Evolutionary conservation across 2,329 filamentous ascomycete species (phyloP), one percentile per base, ranked within the genome.

Genomic region (Xylariaceae sp.): DNA sequence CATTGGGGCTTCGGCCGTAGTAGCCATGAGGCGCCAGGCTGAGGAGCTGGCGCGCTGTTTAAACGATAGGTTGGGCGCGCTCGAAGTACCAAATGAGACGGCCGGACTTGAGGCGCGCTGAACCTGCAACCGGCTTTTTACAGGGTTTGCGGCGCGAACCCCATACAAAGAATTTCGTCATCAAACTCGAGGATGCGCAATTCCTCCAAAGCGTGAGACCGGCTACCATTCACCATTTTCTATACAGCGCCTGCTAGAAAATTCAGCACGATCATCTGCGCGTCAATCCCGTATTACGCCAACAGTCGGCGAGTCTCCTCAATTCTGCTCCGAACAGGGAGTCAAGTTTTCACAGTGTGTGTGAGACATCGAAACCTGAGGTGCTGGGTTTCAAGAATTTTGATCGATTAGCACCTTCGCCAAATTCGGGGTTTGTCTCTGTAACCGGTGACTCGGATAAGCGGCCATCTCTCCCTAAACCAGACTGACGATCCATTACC

Each of bases 41-140:
- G 79, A 82, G 60, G 81, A 85, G 58, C 70, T 86, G 51, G 80
- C 79, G 21, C 71, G 73, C 51, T 83, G 79, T 76, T 66, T 86
- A 59, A 82, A 86, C 58, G 78, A 79, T n/a, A 79, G 79, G 69
- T 72, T 86, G 5, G 78, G 78, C 5, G 71, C 74, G 13, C 65
- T 84, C 55, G 70, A 70, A 13, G 74, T 83, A 26, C 79, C 81
- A 0, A 76, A 80, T 46, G 79, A 82, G 49, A 76, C 74, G 5
- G 71, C 62, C 2, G 60, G 58, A 2, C 58, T 62, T 19, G 65
- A 68, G 46, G 48, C 55, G 42, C 61, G 65, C 52, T 67, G 57
- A 60, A 39, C n/a, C n/a, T 16, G 29, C 18, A 12, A 43, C 13
- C 13, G 12, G 5, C 29, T n/a, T 16, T 21, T 4, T 5, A 37